These are phyloP conservation scores for Picea abies DNA, from an alignment of 83 land plant genomes.

Conservation along the genomic window DNA sequence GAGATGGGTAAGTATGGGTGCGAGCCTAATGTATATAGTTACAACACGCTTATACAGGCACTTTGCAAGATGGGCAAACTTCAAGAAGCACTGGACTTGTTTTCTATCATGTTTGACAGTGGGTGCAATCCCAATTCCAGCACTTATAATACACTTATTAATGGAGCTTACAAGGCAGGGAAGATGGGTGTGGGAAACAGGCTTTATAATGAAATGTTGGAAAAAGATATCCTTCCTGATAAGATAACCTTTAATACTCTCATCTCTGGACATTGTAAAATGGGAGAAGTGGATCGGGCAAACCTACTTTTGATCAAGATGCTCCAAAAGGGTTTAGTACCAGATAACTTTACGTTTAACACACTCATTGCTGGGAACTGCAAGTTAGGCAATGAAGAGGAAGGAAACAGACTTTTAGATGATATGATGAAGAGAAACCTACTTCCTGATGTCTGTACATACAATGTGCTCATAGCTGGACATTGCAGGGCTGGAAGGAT, in stretches of 20 bases:
- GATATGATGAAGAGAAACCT: constrained; percentile 17
- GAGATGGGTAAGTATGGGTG: constrained; percentile 64
- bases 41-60: constrained; percentile 79
- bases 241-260: constrained; percentile 64
- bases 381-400: constrained; percentile 44
- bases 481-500: constrained; percentile 55
- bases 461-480: constrained; percentile 39
- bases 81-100: constrained; percentile 44
- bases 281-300: constrained; percentile 61
- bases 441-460: constrained; percentile 22
- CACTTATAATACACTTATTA: constrained; percentile 68
- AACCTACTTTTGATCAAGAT: constrained; percentile 53
- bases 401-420: constrained; percentile 26
- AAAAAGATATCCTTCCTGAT: constrained; percentile 46
- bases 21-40: constrained; percentile 61
- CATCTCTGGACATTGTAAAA: constrained; percentile 69
- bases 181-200: constrained; percentile 61
- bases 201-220: constrained; percentile 49
- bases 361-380: constrained; percentile 43
- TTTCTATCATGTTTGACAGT: constrained; percentile 54
- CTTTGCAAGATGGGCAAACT: constrained; percentile 60
- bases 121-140: constrained; percentile 64
- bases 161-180: constrained; percentile 70
- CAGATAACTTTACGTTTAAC: constrained; percentile 58
- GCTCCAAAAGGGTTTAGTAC: constrained; percentile 46